These are phyloP conservation scores for Salix koriyanagi DNA, from an alignment of 345 rosid genomes.

Conservation along the genomic window DNA sequence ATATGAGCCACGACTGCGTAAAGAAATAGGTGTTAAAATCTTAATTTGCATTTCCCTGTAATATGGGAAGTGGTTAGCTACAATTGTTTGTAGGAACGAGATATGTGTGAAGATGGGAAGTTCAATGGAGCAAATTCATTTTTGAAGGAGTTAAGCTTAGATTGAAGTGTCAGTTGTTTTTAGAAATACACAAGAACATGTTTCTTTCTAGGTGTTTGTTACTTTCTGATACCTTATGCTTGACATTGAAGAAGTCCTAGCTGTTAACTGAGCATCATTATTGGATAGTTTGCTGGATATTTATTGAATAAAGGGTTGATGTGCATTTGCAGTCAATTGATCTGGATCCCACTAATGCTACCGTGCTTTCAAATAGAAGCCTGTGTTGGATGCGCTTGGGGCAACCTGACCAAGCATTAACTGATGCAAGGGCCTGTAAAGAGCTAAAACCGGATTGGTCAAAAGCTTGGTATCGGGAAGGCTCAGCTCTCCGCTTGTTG, in stretches of 20 bases:
- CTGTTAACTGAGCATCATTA: background rate
- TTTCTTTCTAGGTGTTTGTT: constrained; percentile 2
- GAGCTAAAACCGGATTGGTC: constrained; percentile 73
- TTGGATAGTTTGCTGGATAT: background rate
- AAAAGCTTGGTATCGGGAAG: constrained; percentile 89
- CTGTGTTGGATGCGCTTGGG: constrained; percentile 76
- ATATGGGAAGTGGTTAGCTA: constrained; percentile 1
- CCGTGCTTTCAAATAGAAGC: constrained; percentile 74
- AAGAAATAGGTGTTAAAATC: background rate
- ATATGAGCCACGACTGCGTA: background rate
- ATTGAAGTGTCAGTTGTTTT: background rate
- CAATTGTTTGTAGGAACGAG: background rate
- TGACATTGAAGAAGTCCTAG: background rate
- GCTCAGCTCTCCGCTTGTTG: constrained; percentile 74
- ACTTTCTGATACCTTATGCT: background rate
- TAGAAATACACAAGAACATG: background rate
- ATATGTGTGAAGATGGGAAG: background rate
- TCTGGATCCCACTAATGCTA: constrained; percentile 71
- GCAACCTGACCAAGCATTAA: constrained; percentile 71
- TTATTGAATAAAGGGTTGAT: background rate
- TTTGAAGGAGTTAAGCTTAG: background rate
- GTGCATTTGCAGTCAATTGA: constrained; percentile 62
- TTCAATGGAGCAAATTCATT: background rate
- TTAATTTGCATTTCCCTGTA: background rate
- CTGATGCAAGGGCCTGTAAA: constrained; percentile 75